These are phyloP conservation scores for Aspergillus persii DNA, from an alignment of 2,329 filamentous ascomycete species.

Conservation along the genomic window DNA sequence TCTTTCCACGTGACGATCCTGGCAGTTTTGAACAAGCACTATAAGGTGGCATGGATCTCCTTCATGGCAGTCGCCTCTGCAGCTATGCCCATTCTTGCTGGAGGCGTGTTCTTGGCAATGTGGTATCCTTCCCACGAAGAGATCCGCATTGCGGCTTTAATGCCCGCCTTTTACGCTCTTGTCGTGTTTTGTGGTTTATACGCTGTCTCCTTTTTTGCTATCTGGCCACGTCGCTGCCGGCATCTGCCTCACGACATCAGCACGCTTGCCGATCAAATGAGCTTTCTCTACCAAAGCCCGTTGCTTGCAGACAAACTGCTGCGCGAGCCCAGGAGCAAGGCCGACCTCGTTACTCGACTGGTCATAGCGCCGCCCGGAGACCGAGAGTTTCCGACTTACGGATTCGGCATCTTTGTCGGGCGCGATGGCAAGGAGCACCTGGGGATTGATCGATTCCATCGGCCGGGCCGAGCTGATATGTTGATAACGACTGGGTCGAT, in stretches of 20 bases:
- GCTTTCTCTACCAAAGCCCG: slow-evolving; percentile 71
- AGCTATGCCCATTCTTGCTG: slow-evolving; percentile 57
- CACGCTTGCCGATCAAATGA: slow-evolving; percentile 73
- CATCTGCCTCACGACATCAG: slow-evolving; percentile 71
- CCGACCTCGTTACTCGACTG: slow-evolving; percentile 67
- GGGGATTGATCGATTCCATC: slow-evolving; percentile 57
- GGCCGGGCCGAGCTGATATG: slow-evolving; percentile 44
- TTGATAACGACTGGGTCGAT: slow-evolving; percentile 37
- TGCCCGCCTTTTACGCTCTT: slow-evolving; percentile 70
- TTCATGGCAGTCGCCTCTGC: slow-evolving; percentile 53
- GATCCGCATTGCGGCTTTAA: slow-evolving; percentile 66
- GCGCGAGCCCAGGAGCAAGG: slow-evolving; percentile 63
- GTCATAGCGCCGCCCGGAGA: slow-evolving; percentile 51
- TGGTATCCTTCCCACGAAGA: slow-evolving; percentile 49
- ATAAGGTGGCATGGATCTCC: slow-evolving; percentile 56
- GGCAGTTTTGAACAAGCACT: slow-evolving; percentile 56
- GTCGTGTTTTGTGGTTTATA: slow-evolving; percentile 71
- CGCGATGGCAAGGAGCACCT: slow-evolving; percentile 60
- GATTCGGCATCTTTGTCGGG: slow-evolving; percentile 57
- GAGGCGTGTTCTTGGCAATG: slow-evolving; percentile 62
- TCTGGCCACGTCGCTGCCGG: slow-evolving; percentile 60
- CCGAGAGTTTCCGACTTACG: slow-evolving; percentile 46
- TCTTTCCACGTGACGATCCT: slow-evolving; percentile 54
- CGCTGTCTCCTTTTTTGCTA: slow-evolving; percentile 59
- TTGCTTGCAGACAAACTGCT: slow-evolving; percentile 73